Evolutionary conservation across 768 basidiomycete species (phyloP), one percentile per base, ranked within the genome.

Genomic region (Baorangia bicolor): DNA sequence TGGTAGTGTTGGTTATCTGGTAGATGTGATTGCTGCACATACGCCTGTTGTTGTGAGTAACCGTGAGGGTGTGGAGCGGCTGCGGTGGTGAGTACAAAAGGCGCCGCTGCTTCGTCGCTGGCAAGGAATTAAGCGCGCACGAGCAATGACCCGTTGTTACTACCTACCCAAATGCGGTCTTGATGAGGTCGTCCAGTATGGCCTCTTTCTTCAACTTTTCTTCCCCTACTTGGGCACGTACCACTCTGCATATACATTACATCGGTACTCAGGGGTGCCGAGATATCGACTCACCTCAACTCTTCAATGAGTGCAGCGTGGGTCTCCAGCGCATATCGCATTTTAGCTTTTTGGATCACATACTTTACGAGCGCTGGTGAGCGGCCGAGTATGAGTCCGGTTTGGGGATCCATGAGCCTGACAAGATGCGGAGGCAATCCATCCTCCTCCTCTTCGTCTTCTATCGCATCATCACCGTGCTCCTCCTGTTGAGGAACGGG

Each of bases 321-420:
- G 64, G 90, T 84, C 54, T 87, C 80, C 30, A 86, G 58, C 14
- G 83, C 85, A 65, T 86, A 88, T 47, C 75, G 76, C 68, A 87
- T 80, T 65, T 92, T 93, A 7, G 94, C 92, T 65, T 94, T 71
- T 35, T 73, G 57, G 74, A 78, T 59, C 74, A 84, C 76, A 69
- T 94, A 95, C 77, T 84, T 85, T 34, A 85, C 82, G 75, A 87
- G 83, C 30, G 77, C 73, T 0, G 83, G 86, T n/a, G 84, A 73
- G n/a, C 87, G 81, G 1, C 88, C 90, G 63, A 82, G 69, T 5
- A 91, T 81, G n/a, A 82, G 71, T 2, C 85, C 83, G 1, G 86
- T 89, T 16, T 73, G 69, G 0, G 83, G 80, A 62, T 85, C 81
- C 57, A 77, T 74, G 27, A 80, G 77, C 6, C 73, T 72, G 21